Evolutionary conservation across 2,329 filamentous ascomycete genomes (phyloP).

Genomic region (Epichloe hybrida): DNA sequence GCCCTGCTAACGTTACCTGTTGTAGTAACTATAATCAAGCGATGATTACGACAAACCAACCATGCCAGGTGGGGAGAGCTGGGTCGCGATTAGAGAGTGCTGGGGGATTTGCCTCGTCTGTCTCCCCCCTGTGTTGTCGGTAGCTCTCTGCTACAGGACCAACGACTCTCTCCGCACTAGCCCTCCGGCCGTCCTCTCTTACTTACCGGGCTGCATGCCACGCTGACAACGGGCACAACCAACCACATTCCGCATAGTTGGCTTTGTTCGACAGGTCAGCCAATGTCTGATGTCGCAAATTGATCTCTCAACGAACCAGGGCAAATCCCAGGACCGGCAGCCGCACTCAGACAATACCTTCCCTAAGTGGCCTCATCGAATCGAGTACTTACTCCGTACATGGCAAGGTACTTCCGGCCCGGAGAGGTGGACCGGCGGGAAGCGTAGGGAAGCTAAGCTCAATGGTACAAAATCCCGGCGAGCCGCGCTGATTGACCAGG

Average conservation of each 20-base stretch:
- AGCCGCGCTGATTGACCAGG: conserved; percentile 2
- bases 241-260: neutral
- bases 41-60: conserved; percentile 28
- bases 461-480: conserved; percentile 8
- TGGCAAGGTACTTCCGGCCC: neutral
- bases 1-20: conserved; percentile 6
- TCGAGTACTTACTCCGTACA: neutral
- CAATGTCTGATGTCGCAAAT: neutral
- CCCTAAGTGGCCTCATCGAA: no score
- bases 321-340: neutral
- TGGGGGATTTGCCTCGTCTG: neutral
- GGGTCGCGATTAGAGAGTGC: conserved; percentile 6
- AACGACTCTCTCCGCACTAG: neutral
- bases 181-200: neutral
- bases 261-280: neutral
- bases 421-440: neutral
- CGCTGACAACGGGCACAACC: neutral
- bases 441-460: conserved; percentile 2
- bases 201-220: neutral
- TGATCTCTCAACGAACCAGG: neutral
- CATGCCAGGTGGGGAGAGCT: neutral
- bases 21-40: conserved; percentile 48
- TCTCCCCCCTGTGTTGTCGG: neutral
- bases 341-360: neutral
- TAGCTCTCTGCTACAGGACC: neutral